Conservation (phyloP, 1,284 basidiomycete genomes). For the Tilletia indica region DNA sequence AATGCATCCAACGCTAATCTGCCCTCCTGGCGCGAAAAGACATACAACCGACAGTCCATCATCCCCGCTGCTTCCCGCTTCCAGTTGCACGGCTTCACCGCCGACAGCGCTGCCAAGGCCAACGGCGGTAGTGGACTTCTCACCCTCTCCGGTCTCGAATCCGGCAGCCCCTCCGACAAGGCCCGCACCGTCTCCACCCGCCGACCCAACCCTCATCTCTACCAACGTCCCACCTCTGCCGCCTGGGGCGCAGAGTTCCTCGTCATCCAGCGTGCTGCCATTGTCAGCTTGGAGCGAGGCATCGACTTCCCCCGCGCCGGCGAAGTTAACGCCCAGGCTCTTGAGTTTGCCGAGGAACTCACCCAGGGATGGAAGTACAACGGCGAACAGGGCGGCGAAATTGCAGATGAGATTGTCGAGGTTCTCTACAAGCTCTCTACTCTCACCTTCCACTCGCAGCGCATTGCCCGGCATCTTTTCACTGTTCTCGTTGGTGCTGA, state of each 20-base stretch:
- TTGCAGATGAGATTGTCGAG: conserved; percentile 48
- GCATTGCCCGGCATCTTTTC: conserved; percentile 45
- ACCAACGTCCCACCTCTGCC: conserved; percentile 31
- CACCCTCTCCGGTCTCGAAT: conserved; percentile 13
- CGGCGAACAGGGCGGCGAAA: conserved; percentile 43
- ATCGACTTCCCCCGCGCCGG: conserved; percentile 82
- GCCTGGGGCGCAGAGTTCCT: conserved; percentile 49
- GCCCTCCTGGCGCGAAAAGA: conserved; percentile 41
- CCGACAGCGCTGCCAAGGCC: conserved; percentile 31
- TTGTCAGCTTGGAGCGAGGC: conserved; percentile 46
- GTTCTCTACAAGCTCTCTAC: conserved; percentile 46
- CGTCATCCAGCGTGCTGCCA: conserved; percentile 34
- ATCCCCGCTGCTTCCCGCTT: conserved; percentile 42
- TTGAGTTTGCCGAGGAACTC: conserved; percentile 77
- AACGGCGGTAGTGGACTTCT: background rate
- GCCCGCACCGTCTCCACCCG: conserved; percentile 47
- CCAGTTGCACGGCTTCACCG: conserved; percentile 40
- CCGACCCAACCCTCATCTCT: conserved; percentile 34
- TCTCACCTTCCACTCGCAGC: conserved; percentile 52
- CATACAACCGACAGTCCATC: conserved; percentile 42
- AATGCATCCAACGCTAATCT: background rate
- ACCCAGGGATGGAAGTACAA: conserved; percentile 73
- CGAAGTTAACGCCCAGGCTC: conserved; percentile 73
- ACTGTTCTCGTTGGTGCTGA: conserved; percentile 48
- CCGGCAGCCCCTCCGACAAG: conserved; percentile 28